Evolutionary conservation across 805 yeast species (phyloP), one percentile per base, ranked within the genome.

Genomic region (Tetrapisispora pingtungensis): DNA sequence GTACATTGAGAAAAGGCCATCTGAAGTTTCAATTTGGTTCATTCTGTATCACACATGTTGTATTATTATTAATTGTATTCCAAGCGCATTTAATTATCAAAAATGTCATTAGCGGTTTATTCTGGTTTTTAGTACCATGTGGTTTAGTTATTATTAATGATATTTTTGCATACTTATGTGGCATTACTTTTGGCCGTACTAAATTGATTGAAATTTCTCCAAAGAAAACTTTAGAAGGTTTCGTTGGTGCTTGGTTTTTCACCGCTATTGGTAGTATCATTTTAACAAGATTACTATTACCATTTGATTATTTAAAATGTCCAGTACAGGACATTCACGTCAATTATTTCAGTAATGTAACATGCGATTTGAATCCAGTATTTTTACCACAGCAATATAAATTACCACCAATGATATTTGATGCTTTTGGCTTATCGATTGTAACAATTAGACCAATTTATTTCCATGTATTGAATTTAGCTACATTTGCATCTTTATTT

Each of bases 191-290:
- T 67, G 98, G 98, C 44, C 78, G 74, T 50, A 90, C 97, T 33
- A 96, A 86, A 59, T 76, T 93, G 57, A 86, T 93, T 54, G 87
- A 84, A 42, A 87, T 93, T 50, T 86, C 96, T 12, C 98, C 98
- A 46, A 93, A 93, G 66, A 93, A 93, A 68, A 93, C 98, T 3
- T 88, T 90, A 32, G 98, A 93, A 68, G 98, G 98, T 3, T 93
- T 93, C 58, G 68, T 90, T 41, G 98, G 98, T 42, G 98, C 97
- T 15, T 93, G 98, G 98, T 65, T 87, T 40, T 90, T 93, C 59
- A 93, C 98, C 10, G 80, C 85, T 7, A 49, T 84, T 31, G 79
- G 84, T 49, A 86, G 90, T 1, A 65, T 86, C 24, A 43, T 80
- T 7, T 71, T 88, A 43, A 74, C 94, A 1, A 75, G 75, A 53